phyloP scores from a whole-genome alignment of 768 basidiomycete species.

The Postia placenta region DNA sequence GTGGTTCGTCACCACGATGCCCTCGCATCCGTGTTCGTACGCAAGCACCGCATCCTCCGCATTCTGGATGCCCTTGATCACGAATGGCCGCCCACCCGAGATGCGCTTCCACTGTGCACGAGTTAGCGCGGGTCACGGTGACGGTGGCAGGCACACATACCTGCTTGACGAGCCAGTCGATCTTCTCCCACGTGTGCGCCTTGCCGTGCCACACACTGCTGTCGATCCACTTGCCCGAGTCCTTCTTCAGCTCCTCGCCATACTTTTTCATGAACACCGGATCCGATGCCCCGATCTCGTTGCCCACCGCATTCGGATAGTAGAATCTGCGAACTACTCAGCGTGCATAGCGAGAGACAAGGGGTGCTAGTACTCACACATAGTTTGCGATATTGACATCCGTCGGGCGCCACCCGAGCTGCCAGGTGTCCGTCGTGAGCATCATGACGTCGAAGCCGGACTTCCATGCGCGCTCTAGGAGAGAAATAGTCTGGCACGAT shows the following conservation, averaged over 20 bases:
- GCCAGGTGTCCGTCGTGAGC: slow-evolving; percentile 46
- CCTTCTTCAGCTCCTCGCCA: slow-evolving; percentile 31
- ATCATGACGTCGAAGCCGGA: slow-evolving; percentile 42
- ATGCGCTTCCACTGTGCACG: slow-evolving; percentile 39
- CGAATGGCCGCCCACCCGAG: slow-evolving; percentile 42
- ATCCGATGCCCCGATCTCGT: slow-evolving; percentile 41
- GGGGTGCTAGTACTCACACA: too few species aligned
- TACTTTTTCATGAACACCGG: slow-evolving; percentile 46
- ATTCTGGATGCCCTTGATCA: slow-evolving; percentile 49
- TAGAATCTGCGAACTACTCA: slow-evolving; percentile 28
- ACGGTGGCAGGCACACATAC: slow-evolving; percentile 19
- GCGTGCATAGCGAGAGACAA: not conserved
- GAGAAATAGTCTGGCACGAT: slow-evolving; percentile 31
- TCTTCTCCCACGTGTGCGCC: slow-evolving; percentile 46
- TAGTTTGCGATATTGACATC: slow-evolving; percentile 49
- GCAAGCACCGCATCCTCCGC: slow-evolving; percentile 43
- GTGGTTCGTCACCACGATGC: slow-evolving; percentile 53
- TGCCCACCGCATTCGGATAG: slow-evolving; percentile 31
- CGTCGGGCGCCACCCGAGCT: slow-evolving; percentile 42
- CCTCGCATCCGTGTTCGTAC: slow-evolving; percentile 40
- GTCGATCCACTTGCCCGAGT: slow-evolving; percentile 45
- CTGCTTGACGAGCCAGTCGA: slow-evolving; percentile 41
- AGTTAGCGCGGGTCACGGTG: not conserved
- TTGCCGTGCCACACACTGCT: slow-evolving; percentile 44
- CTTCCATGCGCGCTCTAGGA: slow-evolving; percentile 41